Evolutionary conservation across 768 basidiomycete species (phyloP).

Genomic region (Hygrophorus pudorinus): DNA sequence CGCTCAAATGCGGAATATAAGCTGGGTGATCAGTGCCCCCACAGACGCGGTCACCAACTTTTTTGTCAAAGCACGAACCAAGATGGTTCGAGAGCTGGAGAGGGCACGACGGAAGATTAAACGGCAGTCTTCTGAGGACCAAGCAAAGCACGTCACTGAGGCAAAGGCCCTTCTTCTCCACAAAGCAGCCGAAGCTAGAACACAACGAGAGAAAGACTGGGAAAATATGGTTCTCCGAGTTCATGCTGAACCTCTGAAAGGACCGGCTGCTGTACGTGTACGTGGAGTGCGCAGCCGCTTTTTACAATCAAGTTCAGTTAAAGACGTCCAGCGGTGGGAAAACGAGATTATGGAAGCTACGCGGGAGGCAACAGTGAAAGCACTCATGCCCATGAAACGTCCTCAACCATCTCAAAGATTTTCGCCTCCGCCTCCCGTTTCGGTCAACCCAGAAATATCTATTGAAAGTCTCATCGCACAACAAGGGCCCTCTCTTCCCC

Average conservation of each 20-base stretch:
- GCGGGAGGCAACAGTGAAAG: conserved; percentile 42
- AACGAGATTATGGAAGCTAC: conserved; percentile 46
- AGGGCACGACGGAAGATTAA: conserved; percentile 28
- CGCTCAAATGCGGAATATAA: conserved; percentile 34
- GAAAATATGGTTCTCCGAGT: conserved; percentile 40
- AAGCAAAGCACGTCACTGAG: conserved; percentile 28
- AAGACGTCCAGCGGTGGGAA: conserved; percentile 51
- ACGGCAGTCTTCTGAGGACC: conserved; percentile 21
- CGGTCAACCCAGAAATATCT: conserved; percentile 40
- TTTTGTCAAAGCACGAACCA: conserved; percentile 30
- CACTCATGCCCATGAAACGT: conserved; percentile 27
- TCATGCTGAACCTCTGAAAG: conserved; percentile 42
- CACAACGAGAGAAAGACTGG: conserved; percentile 59
- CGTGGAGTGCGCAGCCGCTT: conserved; percentile 47
- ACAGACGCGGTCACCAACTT: conserved; percentile 33
- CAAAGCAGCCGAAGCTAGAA: conserved; percentile 55
- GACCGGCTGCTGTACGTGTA: conserved; percentile 39
- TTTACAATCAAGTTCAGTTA: conserved; percentile 43
- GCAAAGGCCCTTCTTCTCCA: conserved; percentile 43
- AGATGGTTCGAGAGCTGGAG: conserved; percentile 31
- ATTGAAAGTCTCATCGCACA: conserved; percentile 39
- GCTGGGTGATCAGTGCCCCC: conserved; percentile 49
- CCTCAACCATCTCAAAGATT: background rate
- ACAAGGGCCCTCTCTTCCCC: conserved; percentile 35
- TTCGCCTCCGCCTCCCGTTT: conserved; percentile 24